Percentiles rank a stretch among this genome's conserved stretches.
phyloP scores from a whole-genome alignment of 2,329 filamentous ascomycete genomes.

The Pyrenophora graminea region DNA sequence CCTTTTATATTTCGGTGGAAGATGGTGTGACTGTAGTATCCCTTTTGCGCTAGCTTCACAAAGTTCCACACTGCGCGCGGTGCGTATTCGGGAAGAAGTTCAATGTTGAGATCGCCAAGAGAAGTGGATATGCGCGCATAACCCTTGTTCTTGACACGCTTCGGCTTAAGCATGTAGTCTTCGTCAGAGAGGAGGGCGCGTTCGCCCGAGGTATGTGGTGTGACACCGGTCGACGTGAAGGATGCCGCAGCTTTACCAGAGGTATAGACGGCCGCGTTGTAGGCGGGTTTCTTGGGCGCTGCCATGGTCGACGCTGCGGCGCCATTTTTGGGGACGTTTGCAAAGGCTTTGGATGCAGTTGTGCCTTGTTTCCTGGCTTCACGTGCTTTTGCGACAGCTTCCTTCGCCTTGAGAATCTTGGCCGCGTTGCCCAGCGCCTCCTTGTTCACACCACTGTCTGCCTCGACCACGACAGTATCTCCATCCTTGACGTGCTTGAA shows the following conservation, averaged over 20 bases:
- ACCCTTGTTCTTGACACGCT: slow-evolving; percentile 84
- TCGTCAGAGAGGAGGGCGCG: slow-evolving; percentile 87
- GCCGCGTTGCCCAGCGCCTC: slow-evolving; percentile 75
- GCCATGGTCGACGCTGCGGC: slow-evolving; percentile 33
- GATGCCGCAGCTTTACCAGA: slow-evolving; percentile 90
- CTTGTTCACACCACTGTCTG: slow-evolving; percentile 73
- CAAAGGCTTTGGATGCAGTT: slow-evolving; percentile 23
- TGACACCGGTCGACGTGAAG: slow-evolving; percentile 92
- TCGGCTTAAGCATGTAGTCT: slow-evolving; percentile 93
- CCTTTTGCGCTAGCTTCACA: slow-evolving; percentile 80
- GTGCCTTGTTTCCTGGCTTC: slow-evolving; percentile 62
- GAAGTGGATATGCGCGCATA: slow-evolving; percentile 90
- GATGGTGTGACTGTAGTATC: slow-evolving; percentile 80
- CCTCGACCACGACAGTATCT: slow-evolving; percentile 72
- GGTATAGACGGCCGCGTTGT: slow-evolving; percentile 88
- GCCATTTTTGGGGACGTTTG: slow-evolving; percentile 28
- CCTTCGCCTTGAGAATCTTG: slow-evolving; percentile 89
- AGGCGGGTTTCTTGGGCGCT: slow-evolving; percentile 48
- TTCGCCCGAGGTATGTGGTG: slow-evolving; percentile 86
- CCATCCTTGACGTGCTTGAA: slow-evolving; percentile 92
- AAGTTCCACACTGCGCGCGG: slow-evolving; percentile 98
- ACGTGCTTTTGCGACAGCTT: slow-evolving; percentile 88
- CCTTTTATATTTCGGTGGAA: slow-evolving; percentile 95
- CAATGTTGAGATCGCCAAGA: slow-evolving; percentile 81
- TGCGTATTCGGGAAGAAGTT: slow-evolving; percentile 87